Percentiles rank a stretch among this genome's conserved stretches.
These are phyloP conservation scores for Penicillium italicum DNA, from an alignment of 2,329 filamentous ascomycete genomes.

Conservation along the genomic window DNA sequence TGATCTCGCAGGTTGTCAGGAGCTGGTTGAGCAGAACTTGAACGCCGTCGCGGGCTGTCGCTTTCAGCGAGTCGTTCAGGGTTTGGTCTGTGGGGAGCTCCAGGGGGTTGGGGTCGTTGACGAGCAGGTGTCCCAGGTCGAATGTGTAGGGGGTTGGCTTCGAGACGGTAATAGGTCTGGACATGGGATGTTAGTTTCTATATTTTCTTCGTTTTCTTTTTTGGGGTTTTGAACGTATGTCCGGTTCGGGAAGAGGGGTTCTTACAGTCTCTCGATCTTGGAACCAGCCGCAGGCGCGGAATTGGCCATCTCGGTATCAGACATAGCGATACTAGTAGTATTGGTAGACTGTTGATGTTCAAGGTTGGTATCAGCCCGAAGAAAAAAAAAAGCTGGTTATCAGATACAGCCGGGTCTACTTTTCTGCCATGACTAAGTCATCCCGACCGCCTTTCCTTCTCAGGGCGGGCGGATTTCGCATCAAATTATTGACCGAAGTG, in stretches of 20 bases:
- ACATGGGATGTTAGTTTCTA: conserved; percentile 15
- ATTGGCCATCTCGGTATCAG: conserved; percentile 28
- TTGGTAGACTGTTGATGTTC: conserved; percentile 4
- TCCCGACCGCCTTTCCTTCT: conserved; percentile 22
- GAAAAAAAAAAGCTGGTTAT: conserved; percentile 34
- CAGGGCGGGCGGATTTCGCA: conserved; percentile 20
- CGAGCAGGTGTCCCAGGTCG: conserved; percentile 82
- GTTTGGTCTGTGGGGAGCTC: conserved; percentile 48
- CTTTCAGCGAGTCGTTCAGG: conserved; percentile 66
- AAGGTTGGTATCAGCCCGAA: conserved; percentile 11
- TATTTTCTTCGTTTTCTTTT: conserved; percentile 5
- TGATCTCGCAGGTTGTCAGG: conserved; percentile 79
- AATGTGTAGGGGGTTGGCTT: conserved; percentile 91
- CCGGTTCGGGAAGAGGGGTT: neutral
- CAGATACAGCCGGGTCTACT: conserved; percentile 29
- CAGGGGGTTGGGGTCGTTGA: conserved; percentile 81
- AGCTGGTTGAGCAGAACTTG: conserved; percentile 94
- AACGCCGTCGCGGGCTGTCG: conserved; percentile 79
- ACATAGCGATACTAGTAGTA: conserved; percentile 22
- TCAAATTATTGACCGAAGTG: conserved; percentile 24
- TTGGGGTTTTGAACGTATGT: neutral
- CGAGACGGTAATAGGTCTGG: conserved; percentile 60
- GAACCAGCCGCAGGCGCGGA: conserved; percentile 15
- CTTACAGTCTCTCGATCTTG: conserved; percentile 44
- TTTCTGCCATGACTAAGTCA: conserved; percentile 23